Conservation (phyloP, 2,329 filamentous ascomycete species). For the Phialocephala sp. region DNA sequence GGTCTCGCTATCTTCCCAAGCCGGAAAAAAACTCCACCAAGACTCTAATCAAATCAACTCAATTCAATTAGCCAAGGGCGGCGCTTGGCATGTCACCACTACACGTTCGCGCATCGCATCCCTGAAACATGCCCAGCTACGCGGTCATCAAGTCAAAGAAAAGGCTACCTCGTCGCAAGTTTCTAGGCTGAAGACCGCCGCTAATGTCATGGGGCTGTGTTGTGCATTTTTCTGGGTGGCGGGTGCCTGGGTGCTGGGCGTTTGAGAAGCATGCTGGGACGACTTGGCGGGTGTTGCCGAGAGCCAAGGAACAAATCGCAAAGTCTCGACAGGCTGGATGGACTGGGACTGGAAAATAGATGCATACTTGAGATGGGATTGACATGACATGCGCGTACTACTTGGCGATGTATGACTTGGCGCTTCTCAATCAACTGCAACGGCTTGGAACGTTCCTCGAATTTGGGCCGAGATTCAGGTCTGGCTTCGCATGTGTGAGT, state of each 20-base stretch:
- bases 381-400: conserved; percentile 7
- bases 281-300: conserved; percentile 10
- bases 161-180: conserved; percentile 14
- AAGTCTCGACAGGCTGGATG: too few species aligned
- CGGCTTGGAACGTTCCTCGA: neutral
- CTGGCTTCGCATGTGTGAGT: too few species aligned
- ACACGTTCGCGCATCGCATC: neutral
- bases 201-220: neutral
- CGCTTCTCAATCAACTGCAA: neutral
- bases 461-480: neutral
- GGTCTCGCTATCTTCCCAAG: neutral
- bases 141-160: neutral
- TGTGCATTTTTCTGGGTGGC: too few species aligned
- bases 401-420: conserved; percentile 31
- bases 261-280: conserved; percentile 21
- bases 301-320: too few species aligned
- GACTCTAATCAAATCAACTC: conserved; percentile 7
- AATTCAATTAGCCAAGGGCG: neutral
- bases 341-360: too few species aligned
- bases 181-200: conserved; percentile 5
- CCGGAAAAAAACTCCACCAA: neutral
- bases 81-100: neutral
- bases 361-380: too few species aligned
- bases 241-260: conserved; percentile 3
- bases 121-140: conserved; percentile 19